Evolutionary conservation across 2,329 filamentous ascomycete species (phyloP), one percentile per base, ranked within the genome.

Genomic region (Grosmannia clavigera): DNA sequence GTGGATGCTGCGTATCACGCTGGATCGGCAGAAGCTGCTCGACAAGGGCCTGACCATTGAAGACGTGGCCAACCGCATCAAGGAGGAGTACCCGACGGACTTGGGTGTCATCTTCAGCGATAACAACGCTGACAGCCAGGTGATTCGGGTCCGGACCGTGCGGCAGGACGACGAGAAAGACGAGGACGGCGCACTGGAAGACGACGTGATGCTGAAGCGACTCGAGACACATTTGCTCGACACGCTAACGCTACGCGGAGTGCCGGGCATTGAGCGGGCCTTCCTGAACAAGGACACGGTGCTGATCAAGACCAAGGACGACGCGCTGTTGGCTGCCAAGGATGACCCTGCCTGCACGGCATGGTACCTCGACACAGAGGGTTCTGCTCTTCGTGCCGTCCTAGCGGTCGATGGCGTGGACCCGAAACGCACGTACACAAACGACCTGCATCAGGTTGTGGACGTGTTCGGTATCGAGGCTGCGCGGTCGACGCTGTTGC

Each of bases 401-500:
- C 78, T 99, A 65, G 81, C 86, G 4, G 87, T 97, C 57, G 86
- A 92, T 38, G 95, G 94, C 57, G 92, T 99, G 35, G 90, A 99
- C 68, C 78, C 89, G 12, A 85, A 77, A 31, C 85, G 90, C 62
- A 96, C 92, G 2, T 95, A 91, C 71, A 95, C 91, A 62, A 99
- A 99, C 76, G 90, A 95, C 69, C 88, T 99, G 71, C 91, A 92
- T 72, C 92, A 99, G 74, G 85, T 96, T 67, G 87, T 96, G 53
- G 88, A 92, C 65, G 90, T 96, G 11, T 94, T 99, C 64, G 94
- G 94, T 70, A 99, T 99, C 64, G 94, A 99, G 71, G 95, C 91
- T 65, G 91, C 91, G 63, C 87, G 94, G 68, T 84, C 88, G 55
- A 88, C 92, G 59, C 79, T 99, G 61, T 84, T 96, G 66, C 86